phyloP scores from a whole-genome alignment of 257 asterid species.

The Solanum chmielewskii region DNA sequence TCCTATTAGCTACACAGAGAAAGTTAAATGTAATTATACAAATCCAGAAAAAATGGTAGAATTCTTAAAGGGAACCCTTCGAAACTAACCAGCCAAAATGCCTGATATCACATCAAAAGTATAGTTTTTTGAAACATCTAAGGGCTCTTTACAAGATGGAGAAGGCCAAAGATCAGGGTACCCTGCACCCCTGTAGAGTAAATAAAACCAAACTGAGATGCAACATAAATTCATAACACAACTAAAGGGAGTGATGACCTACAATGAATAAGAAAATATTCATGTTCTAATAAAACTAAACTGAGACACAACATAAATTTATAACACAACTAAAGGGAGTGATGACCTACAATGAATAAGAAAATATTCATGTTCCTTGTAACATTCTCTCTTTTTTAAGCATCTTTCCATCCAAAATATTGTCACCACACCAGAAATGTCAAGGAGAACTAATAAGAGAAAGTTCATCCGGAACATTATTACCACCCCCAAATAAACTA shows the following conservation, averaged over 20 bases:
- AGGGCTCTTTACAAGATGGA: conserved; percentile 74
- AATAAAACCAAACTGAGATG: not conserved
- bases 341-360: not conserved
- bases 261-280: not conserved
- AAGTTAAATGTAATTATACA: not conserved
- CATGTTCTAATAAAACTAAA: not conserved
- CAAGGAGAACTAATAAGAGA: not conserved
- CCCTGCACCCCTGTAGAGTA: conserved; percentile 68
- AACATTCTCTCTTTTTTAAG: not conserved
- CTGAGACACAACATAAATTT: not conserved
- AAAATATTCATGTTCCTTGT: not conserved
- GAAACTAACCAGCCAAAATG: conserved; percentile 52
- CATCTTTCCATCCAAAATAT: not conserved
- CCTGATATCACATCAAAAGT: conserved; percentile 76
- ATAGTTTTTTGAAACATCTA: conserved; percentile 76
- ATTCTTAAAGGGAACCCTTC: not conserved
- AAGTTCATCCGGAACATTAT: not conserved
- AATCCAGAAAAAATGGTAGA: not conserved
- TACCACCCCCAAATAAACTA: not conserved
- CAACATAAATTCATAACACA: not conserved
- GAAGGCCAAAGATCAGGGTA: conserved; percentile 98
- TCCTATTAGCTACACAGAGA: not conserved
- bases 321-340: not conserved
- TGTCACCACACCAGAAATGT: not conserved
- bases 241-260: not conserved